Evolutionary conservation across 108 stramenopile genomes (phyloP).

Genomic region (Cylindrotheca closterium): DNA sequence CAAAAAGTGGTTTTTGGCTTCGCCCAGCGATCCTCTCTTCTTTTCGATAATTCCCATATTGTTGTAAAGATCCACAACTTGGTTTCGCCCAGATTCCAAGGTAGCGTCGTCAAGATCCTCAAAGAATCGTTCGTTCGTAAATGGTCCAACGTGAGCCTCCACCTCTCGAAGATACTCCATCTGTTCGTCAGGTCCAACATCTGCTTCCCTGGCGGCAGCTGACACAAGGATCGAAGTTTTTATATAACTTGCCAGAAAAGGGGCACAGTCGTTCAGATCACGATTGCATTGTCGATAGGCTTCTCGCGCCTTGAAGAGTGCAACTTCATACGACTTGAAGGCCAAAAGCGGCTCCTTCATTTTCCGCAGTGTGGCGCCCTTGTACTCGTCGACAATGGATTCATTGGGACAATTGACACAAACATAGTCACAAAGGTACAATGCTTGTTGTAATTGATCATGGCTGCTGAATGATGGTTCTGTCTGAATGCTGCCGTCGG

Average conservation of each 20-base stretch:
- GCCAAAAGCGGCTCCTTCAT: not conserved
- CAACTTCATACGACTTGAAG: not conserved
- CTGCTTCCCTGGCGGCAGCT: constrained; percentile 2
- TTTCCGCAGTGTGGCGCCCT: constrained; percentile 4
- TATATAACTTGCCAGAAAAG: not conserved
- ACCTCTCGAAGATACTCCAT: constrained; percentile 1
- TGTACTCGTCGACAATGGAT: not conserved
- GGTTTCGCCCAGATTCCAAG: not conserved
- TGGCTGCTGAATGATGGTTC: not conserved
- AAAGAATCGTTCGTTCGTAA: not conserved
- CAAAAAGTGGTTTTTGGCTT: constrained; percentile 1
- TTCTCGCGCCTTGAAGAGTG: not conserved
- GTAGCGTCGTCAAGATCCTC: not conserved
- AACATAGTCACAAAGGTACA: not conserved
- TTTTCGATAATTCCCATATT: constrained; percentile 9
- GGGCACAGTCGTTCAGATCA: not conserved
- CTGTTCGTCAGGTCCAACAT: not conserved
- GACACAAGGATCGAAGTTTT: constrained; percentile 3
- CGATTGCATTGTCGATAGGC: not conserved
- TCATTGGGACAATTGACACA: not conserved
- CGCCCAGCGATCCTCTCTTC: not conserved
- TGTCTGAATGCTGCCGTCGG: not conserved
- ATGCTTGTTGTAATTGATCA: not conserved
- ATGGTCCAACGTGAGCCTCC: not conserved
- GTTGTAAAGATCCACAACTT: constrained; percentile 1